Evolutionary conservation across 352 stramenopile genomes (phyloP), one percentile per base, ranked within the genome.

Genomic region (Phytophthora lateralis): DNA sequence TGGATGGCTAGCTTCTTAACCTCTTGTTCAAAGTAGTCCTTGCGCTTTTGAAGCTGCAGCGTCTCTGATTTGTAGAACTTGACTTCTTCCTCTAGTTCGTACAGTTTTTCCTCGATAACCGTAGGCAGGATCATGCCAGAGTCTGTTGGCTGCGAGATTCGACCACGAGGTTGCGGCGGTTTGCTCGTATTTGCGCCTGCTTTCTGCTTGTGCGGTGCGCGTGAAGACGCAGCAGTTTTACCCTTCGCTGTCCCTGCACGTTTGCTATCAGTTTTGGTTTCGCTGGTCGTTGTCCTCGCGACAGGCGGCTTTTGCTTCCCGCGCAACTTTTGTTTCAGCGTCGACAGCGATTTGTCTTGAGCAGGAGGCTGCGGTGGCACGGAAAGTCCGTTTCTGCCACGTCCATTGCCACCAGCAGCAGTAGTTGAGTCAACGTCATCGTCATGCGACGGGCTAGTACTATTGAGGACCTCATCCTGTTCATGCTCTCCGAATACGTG

Each of bases 41-140:
- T 90, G 42, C 76, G 78, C 27, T 85, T 88, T 47, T 95, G 83
- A 35, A 95, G 66, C 55, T 88, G 82, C 6, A 94, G 56, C 5
- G 85, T 94, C 53, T 91, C 85, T 11, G 82, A 66, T 45, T 94
- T 93, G 73, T 96, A 93, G 38, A 91, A 88, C 49, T 83, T 90
- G n/a, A 93, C 83, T 32, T 95, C 88, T 67, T 89, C 80, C 63
- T 96, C 85, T 6, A 95, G 49, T 53, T 96, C 85, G 12, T 66
- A 73, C 29, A 93, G 54, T 21, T 93, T 93, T 55, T 95, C 82
- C 71, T 95, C 81, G n/a, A 93, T 82, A 11, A 87, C 79, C 14
- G 78, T 62, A 8, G 86, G 86, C 0, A 95, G 27, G 1, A 86
- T 62, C 24, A 61, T 59, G 12, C 50, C 58, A 45, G 60, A 37